Evolutionary conservation across 2,329 filamentous ascomycete genomes (phyloP).

Genomic region (Aspergillus spinulosporus): DNA sequence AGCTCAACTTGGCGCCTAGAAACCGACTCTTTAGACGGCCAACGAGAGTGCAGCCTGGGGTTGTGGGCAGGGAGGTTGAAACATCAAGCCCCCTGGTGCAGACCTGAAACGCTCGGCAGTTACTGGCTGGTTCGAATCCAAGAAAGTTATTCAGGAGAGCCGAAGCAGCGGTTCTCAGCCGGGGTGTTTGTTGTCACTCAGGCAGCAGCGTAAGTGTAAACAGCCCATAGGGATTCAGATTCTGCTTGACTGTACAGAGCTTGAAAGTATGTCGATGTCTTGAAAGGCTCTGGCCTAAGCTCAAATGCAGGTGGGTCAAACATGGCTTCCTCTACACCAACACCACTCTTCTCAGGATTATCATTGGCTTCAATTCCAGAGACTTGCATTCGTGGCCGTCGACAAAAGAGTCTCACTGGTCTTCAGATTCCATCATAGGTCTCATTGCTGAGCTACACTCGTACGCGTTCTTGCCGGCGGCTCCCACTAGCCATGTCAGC

Average conservation of each 20-base stretch:
- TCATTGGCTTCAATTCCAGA: no score
- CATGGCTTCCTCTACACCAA: not conserved
- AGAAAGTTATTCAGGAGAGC: not conserved
- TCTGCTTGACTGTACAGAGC: not conserved
- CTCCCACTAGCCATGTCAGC: no score
- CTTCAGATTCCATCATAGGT: no score
- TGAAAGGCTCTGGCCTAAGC: not conserved
- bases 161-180: not conserved
- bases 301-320: not conserved
- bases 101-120: slow-evolving; percentile 12
- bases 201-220: not conserved
- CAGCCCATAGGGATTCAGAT: not conserved
- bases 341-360: no score
- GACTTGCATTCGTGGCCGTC: no score
- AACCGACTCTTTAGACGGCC: not conserved
- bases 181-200: not conserved
- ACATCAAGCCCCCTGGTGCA: slow-evolving; percentile 10
- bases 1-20: slow-evolving; percentile 13
- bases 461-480: no score
- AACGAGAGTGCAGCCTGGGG: slow-evolving; percentile 6
- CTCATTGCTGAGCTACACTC: no score
- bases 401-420: no score
- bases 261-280: no score
- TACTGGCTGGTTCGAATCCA: not conserved
- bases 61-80: slow-evolving; percentile 7